Base-by-base conservation (phyloP, 2,329 filamentous ascomycete genomes). In the Leptodontidium sp. region DNA sequence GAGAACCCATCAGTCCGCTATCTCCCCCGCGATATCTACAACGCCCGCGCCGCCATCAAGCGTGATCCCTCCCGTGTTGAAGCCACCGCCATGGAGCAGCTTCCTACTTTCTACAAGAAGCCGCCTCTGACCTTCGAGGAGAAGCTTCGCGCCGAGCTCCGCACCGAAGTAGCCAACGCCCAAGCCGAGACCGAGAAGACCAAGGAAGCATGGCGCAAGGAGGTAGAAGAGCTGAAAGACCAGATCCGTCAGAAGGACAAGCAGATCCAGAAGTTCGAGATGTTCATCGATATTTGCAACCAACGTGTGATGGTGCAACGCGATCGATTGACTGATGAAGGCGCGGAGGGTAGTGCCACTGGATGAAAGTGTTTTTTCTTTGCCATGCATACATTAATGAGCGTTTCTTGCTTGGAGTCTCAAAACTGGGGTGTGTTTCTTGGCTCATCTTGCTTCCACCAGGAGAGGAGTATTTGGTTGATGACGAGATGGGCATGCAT, bases 261-360 rank as follows among this genome's bases (percentile, higher is more conserved):
- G 74, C 84, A 86, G 68, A 90, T 91, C 66, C 79, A 84, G 70
- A 88, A 86, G 75, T 91, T 90, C 73, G 88, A 91, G 78, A 88
- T 89, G 85, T 91, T 91, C 65, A 90, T 91, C 74, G 88, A 91
- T 77, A 89, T 91, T 65, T 90, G 88, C 77, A 91, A 91, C 74
- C 84, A 89, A 76, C 82, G 88, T 61, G 88, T 90, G 70, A 90
- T 90, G 82, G 82, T 89, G 64, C 87, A 88, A 77, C 81, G 87
- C 62, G 85, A 88, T 75, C 82, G 85, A 70, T 80, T 90, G 52
- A 65, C 63, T 26, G 75, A 68, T 15, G 78, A 78, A n/a, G 75
- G 68, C 9, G 76, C 74, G 57, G 65, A 67, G 17, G 72, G 71
- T 11, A 74, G 61, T 61, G 62, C 69, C 57, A 59, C 68, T 68